A percentile compares a stretch with the other conserved stretches of the same genome.
Evolutionary conservation across 495 filamentous ascomycete species (phyloP).

Genomic region (Aspergillus nanangensis): DNA sequence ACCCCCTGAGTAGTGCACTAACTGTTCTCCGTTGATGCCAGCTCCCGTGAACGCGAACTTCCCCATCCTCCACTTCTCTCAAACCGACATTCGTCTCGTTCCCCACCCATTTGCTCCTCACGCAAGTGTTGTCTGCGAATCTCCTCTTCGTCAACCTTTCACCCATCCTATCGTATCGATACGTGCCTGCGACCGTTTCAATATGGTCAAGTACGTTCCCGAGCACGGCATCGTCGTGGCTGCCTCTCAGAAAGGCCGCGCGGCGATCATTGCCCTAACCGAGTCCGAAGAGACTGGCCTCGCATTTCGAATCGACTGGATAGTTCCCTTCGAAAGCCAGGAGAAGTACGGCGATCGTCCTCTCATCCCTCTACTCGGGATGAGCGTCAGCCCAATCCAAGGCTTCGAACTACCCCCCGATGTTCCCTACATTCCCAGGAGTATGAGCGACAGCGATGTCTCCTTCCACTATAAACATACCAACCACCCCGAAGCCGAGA

Average conservation of each 20-base stretch:
- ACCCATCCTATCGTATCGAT: slow-evolving; percentile 34
- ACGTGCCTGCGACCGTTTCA: slow-evolving; percentile 58
- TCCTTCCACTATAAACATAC: slow-evolving; percentile 32
- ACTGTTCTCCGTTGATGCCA: slow-evolving; percentile 6
- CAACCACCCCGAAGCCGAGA: too few species aligned
- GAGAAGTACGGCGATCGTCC: slow-evolving; percentile 40
- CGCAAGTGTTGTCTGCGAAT: slow-evolving; percentile 43
- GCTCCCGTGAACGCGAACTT: slow-evolving; percentile 23
- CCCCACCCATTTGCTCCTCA: slow-evolving; percentile 37
- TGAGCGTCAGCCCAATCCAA: slow-evolving; percentile 58
- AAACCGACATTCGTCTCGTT: slow-evolving; percentile 54
- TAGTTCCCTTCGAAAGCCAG: slow-evolving; percentile 49
- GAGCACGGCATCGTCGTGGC: slow-evolving; percentile 73
- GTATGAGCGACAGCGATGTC: slow-evolving; percentile 18
- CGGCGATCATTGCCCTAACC: slow-evolving; percentile 69
- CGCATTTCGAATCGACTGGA: slow-evolving; percentile 51
- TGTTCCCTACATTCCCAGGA: slow-evolving; percentile 30
- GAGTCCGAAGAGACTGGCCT: slow-evolving; percentile 29
- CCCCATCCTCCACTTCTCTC: slow-evolving; percentile 56
- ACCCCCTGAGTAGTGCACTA: slow-evolving; percentile 1
- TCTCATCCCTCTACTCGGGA: slow-evolving; percentile 45
- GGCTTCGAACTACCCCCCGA: slow-evolving; percentile 45
- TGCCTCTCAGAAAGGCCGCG: slow-evolving; percentile 69
- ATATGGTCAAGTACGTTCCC: slow-evolving; percentile 71
- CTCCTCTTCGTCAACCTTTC: slow-evolving; percentile 41